Conservation (phyloP, 768 basidiomycete species). For the Psilocybe cubensis region DNA sequence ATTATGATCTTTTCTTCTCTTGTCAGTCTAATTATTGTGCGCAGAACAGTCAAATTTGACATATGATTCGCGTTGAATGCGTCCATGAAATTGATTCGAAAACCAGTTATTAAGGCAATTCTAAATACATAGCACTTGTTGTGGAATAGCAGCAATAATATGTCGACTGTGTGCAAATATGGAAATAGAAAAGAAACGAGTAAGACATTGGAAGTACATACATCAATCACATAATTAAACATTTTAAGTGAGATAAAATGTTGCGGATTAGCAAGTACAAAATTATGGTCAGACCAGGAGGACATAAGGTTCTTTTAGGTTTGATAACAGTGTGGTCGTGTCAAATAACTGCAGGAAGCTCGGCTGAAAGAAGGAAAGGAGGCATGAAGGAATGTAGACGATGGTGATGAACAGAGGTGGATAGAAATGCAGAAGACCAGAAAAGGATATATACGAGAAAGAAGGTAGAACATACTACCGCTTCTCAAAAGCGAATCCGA, state of each 20-base stretch:
- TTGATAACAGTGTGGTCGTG: no score
- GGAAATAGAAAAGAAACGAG: no score
- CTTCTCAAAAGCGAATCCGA: conserved; percentile 92
- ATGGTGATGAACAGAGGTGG: no score
- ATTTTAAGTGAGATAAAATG: background rate
- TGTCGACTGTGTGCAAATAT: no score
- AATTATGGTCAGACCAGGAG: background rate
- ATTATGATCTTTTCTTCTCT: no score
- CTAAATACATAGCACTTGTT: background rate
- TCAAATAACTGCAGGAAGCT: no score
- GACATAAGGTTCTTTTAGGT: background rate
- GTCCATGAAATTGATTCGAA: no score
- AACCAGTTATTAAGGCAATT: background rate
- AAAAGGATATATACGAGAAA: background rate
- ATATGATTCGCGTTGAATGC: no score
- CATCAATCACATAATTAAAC: background rate
- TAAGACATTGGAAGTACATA: no score
- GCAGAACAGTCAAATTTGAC: no score
- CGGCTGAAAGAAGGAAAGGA: background rate
- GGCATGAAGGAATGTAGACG: background rate
- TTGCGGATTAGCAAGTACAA: background rate
- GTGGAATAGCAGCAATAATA: background rate
- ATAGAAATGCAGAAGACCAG: background rate
- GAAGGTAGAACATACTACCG: conserved; percentile 24
- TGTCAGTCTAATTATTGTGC: background rate